Evolutionary conservation across 192 early-diverging fungal species (phyloP).

Genomic region (Mycoemilia scoparia): DNA sequence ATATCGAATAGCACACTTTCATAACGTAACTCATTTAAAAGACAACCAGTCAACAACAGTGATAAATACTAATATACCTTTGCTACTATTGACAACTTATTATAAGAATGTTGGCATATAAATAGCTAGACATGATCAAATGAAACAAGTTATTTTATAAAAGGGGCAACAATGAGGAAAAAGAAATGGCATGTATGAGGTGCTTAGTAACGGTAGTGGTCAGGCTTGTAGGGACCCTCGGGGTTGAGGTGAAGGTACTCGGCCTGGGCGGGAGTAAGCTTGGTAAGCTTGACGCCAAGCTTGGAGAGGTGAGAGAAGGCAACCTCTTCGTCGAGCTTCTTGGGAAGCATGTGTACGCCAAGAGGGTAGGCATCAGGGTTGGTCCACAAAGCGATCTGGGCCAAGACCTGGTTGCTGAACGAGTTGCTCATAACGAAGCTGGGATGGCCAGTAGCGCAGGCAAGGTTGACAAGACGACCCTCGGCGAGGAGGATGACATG

Average conservation of each 20-base stretch:
- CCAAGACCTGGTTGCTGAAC: slow-evolving; percentile 96
- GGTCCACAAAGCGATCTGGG: slow-evolving; percentile 98
- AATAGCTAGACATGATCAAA: no score
- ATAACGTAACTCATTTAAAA: no score
- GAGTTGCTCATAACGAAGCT: slow-evolving; percentile 99
- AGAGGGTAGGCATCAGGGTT: slow-evolving; percentile 67
- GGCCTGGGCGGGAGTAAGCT: slow-evolving; percentile 43
- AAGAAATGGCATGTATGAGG: not conserved
- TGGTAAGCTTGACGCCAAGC: slow-evolving; percentile 89
- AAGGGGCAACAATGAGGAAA: no score
- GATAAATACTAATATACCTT: no score
- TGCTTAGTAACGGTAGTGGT: slow-evolving; percentile 84
- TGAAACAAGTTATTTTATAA: no score
- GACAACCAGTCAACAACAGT: no score
- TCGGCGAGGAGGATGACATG: slow-evolving; percentile 96
- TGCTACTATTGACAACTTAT: no score
- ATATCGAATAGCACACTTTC: no score
- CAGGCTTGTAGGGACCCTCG: slow-evolving; percentile 92
- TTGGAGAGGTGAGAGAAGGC: slow-evolving; percentile 84
- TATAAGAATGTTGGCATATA: no score
- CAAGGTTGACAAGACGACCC: slow-evolving; percentile 98
- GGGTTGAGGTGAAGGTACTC: slow-evolving; percentile 66
- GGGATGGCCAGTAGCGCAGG: slow-evolving; percentile 97
- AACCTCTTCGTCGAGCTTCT: slow-evolving; percentile 99
- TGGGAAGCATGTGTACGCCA: slow-evolving; percentile 96